Base-by-base conservation (phyloP, 768 basidiomycete genomes). In the Auricularia sp. region DNA sequence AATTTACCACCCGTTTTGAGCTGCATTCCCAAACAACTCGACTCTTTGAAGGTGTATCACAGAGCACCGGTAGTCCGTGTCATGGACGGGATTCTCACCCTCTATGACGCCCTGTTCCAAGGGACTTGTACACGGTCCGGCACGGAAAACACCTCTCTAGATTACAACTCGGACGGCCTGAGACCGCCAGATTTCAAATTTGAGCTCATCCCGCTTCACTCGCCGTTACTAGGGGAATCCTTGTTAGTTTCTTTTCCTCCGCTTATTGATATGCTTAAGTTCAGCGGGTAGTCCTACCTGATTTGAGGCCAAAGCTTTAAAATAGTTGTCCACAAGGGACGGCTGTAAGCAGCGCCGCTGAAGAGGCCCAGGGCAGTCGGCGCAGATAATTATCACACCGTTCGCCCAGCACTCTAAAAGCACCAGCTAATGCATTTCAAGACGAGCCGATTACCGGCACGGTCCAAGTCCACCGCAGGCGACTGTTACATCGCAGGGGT, bases 201-300 rank as follows among this genome's bases (percentile, higher is more conserved):
- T 87, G 86, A 87, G 86, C 85, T 86, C 77, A 83, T 88, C 85
- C 86, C 83, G 78, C 83, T 88, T 87, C 87, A 86, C 87, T 88
- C 83, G 85, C 86, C 85, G 87, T 85, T 88, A 88, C 87, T 87
- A 85, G 81, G 85, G 87, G 84, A 88, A 88, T 87, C 87, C 86
- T 86, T 83, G 87, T 88, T 88, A 87, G 85, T 89, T 89, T 87
- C 87, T 89, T 89, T 88, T 88, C 87, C 87, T 88, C 86, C 83
- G 83, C 87, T 89, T 87, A 87, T 86, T 88, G 84, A 88, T 88
- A 87, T 87, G 86, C 87, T 88, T 87, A 88, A 88, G 84, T 88
- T 87, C 85, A 86, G 86, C 82, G 83, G 86, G 87, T 88, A 87
- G 80, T 85, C 86, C 84, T 84, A 82, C 85, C 84, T 85, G 85